Conservation (phyloP, 495 filamentous ascomycete species). For the Pyrenula massariospora region DNA sequence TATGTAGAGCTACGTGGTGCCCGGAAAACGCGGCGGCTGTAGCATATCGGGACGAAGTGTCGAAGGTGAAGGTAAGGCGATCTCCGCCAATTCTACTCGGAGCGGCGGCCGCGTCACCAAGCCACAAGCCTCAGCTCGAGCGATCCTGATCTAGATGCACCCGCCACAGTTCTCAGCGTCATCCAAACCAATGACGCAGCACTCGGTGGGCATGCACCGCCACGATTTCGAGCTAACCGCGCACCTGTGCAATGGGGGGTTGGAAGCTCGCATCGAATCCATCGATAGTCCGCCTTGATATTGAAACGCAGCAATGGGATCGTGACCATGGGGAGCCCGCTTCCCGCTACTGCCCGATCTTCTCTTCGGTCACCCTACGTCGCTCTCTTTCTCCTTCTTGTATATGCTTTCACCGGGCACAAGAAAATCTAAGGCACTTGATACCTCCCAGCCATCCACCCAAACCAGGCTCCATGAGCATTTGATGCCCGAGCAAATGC, state of each 20-base stretch:
- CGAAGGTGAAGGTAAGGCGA: no score
- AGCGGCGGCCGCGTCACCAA: no score
- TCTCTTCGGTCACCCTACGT: background rate
- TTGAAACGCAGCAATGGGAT: background rate
- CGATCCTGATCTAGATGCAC: background rate
- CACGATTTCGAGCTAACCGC: background rate
- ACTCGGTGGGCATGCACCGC: background rate
- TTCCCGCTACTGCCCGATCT: constrained; percentile 3
- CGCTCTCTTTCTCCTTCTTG: background rate
- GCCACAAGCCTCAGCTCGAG: background rate
- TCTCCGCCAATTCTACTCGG: no score
- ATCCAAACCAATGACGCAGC: background rate
- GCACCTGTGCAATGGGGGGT: background rate
- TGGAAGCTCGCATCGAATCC: background rate
- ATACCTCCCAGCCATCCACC: background rate
- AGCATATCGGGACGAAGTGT: no score
- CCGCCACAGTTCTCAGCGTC: no score
- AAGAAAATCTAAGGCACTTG: background rate
- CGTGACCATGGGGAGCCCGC: background rate
- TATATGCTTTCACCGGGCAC: background rate
- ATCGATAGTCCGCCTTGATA: background rate
- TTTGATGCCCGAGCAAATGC: background rate
- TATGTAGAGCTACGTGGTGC: no score
- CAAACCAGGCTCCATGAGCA: background rate
- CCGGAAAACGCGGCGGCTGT: no score